Conservation (phyloP, 2,329 filamentous ascomycete species). For the Penicillium sp. region DNA sequence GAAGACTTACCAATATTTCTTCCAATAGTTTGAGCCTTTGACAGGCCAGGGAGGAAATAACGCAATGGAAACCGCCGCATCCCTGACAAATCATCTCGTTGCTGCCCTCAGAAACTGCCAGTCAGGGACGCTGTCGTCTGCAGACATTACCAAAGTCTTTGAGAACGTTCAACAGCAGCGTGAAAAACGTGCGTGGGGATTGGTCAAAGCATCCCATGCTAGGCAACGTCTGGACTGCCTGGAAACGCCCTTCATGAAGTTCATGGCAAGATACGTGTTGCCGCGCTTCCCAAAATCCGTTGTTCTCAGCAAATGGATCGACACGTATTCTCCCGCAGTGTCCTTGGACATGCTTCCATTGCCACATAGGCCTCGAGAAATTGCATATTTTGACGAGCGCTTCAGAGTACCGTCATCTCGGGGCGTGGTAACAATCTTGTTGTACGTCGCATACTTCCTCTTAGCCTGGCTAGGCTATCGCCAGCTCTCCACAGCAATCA, state of each 20-base stretch:
- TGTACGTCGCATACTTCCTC: conserved; percentile 3
- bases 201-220: conserved; percentile 10
- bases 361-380: neutral
- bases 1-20: neutral
- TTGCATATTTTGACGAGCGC: conserved; percentile 11
- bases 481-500: conserved; percentile 5
- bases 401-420: conserved; percentile 4
- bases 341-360: conserved; percentile 11
- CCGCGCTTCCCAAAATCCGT: conserved; percentile 1
- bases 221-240: conserved; percentile 14
- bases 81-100: conserved; percentile 13
- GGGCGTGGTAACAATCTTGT: neutral
- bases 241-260: conserved; percentile 12
- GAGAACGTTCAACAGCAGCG: conserved; percentile 10
- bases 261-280: conserved; percentile 7
- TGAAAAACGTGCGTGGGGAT: conserved; percentile 4
- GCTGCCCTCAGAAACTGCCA: neutral
- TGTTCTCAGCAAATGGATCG: neutral
- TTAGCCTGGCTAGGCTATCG: conserved; percentile 7
- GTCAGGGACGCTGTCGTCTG: neutral
- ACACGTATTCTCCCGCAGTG: conserved; percentile 2
- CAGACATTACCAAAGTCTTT: conserved; percentile 4
- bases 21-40: conserved; percentile 12
- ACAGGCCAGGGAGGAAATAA: conserved; percentile 17
- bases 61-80: conserved; percentile 16